Percentiles rank a stretch among this genome's conserved stretches.
Evolutionary conservation across 768 basidiomycete species (phyloP).

Genomic region (Scleroderma citrinum): DNA sequence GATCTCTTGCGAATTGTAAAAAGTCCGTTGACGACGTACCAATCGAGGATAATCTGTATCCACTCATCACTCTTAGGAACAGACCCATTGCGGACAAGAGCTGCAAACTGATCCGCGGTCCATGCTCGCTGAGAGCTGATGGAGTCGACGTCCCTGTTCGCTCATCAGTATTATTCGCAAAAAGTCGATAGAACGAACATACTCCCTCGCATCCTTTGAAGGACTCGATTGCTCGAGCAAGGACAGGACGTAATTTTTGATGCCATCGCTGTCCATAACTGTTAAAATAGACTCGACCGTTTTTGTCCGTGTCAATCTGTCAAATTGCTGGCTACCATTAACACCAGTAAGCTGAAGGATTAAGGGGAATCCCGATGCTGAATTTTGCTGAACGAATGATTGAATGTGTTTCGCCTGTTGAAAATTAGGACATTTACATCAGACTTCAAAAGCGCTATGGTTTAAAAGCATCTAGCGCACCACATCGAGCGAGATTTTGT

Average conservation of each 20-base stretch:
- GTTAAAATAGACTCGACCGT: slow-evolving; percentile 82
- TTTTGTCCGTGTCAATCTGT: slow-evolving; percentile 87
- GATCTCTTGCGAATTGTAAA: slow-evolving; percentile 72
- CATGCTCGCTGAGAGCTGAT: slow-evolving; percentile 62
- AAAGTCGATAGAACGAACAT: slow-evolving; percentile 13
- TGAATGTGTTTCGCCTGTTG: slow-evolving; percentile 71
- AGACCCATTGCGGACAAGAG: slow-evolving; percentile 70
- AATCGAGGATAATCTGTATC: slow-evolving; percentile 70
- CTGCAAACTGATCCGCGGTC: slow-evolving; percentile 81
- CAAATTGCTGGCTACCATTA: slow-evolving; percentile 84
- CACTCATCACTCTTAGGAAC: slow-evolving; percentile 79
- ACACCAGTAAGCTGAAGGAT: slow-evolving; percentile 80
- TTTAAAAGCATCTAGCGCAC: slow-evolving; percentile 44
- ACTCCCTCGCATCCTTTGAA: slow-evolving; percentile 37
- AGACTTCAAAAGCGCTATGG: not conserved
- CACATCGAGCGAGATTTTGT: slow-evolving; percentile 82
- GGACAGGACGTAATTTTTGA: slow-evolving; percentile 70
- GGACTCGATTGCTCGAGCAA: slow-evolving; percentile 60
- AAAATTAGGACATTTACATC: not conserved
- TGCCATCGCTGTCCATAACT: slow-evolving; percentile 66
- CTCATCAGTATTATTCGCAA: not conserved
- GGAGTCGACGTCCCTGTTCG: slow-evolving; percentile 38
- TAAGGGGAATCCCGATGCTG: slow-evolving; percentile 76
- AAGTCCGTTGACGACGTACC: slow-evolving; percentile 76
- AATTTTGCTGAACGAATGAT: slow-evolving; percentile 64